A percentile compares a stretch with the other conserved stretches of the same genome.
Conservation (phyloP, 129 eudicot genomes). For the Escallonia rubra region DNA sequence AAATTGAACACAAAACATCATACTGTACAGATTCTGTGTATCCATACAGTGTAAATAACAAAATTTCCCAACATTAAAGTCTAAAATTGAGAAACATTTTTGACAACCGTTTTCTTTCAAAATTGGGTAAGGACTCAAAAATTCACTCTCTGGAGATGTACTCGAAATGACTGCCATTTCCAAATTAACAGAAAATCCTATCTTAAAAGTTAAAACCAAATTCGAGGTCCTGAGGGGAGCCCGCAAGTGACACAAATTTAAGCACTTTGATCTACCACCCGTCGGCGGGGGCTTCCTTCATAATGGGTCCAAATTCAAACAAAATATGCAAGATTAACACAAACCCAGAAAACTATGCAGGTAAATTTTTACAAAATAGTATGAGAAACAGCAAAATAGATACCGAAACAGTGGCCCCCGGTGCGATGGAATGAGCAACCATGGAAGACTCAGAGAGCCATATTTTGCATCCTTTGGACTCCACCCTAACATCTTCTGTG, state of each 20-base stretch:
- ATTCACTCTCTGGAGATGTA: no score
- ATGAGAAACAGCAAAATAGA: slow-evolving; percentile 2
- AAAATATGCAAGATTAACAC: background rate
- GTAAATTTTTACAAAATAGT: background rate
- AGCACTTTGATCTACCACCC: no score
- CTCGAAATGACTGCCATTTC: no score
- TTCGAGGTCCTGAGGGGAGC: background rate
- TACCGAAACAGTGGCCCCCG: slow-evolving; percentile 82
- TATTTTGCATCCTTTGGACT: slow-evolving; percentile 41
- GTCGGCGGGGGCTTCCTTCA: no score
- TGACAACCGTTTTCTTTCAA: no score
- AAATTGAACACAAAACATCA: background rate
- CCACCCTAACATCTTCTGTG: slow-evolving; percentile 27
- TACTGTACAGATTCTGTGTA: no score
- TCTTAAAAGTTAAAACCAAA: background rate
- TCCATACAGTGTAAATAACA: no score
- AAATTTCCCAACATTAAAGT: no score
- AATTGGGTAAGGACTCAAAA: no score
- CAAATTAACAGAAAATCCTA: no score
- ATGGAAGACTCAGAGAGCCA: slow-evolving; percentile 80
- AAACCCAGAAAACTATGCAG: background rate
- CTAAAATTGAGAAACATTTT: no score
- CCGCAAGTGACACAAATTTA: background rate
- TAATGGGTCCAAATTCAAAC: no score
- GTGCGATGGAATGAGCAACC: slow-evolving; percentile 52